Base-by-base conservation (phyloP, 352 stramenopile species). In the Pythium periplocum region DNA sequence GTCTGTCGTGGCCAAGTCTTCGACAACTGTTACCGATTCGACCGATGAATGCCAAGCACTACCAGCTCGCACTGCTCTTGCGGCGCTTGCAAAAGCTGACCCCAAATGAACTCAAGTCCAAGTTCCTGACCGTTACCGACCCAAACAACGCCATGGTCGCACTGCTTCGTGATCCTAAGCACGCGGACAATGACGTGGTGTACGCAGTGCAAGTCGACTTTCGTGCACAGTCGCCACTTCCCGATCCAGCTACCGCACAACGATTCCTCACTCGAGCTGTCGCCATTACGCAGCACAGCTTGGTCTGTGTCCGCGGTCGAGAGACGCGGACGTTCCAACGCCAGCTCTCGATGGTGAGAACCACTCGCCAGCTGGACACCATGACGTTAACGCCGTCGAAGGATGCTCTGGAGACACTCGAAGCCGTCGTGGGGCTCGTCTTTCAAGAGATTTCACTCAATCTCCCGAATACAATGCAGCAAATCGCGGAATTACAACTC, bases 31-130 rank as follows among this genome's bases (percentile, higher is more conserved):
- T 93, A 4, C 61, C 79, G 0, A 66, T 93, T 51, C 66, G 82
- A 33, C 61, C 69, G 6, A 83, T 93, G 74, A 90, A 93, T 32
- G 50, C 69, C 4, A 77, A 81, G 39, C 78, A 93, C 48, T 78
- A 83, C 42, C 75, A 93, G 46, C 55, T 93, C 46, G 42, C 51
- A 2, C 50, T 64, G n/a, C 35, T 87, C 2, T 35, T 83, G 12
- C 51, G 66, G 39, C 47, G 35, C 3, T 26, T 68, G 3, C 26
- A 45, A 30, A 12, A 36, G 31, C 6, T 48, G 12, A 48, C 33
- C 7, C 7, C 47, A 26, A 26, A 26, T 26, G 17, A 26, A 26
- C 17, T 26, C 17, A 26, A 26, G 17, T 26, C 17, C 17, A 26
- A 26, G 17, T 26, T 26, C 17, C 17, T 26, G 0, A 26, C 17